Base-by-base conservation (phyloP, 1,284 basidiomycete species). In the Trichosporon coremiiforme region DNA sequence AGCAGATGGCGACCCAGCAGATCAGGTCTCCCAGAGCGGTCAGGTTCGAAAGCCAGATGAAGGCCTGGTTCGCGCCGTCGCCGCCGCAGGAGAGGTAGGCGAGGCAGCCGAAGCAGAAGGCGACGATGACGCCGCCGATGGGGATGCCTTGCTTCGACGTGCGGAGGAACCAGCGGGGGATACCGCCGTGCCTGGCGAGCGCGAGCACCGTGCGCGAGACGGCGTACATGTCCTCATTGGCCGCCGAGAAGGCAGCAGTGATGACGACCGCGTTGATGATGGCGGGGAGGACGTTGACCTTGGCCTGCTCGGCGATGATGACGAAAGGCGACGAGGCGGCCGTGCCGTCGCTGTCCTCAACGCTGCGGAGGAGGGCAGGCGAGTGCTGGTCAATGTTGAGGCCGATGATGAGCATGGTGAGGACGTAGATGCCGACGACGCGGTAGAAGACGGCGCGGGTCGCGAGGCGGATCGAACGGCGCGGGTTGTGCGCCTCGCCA, bases 291-390 rank as follows among this genome's bases (percentile, higher is more conserved):
- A 85, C 86, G 73, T 88, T 88, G 82, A 94, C 94, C 36, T 91
- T 89, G 1, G 91, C 89, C 50, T 85, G 87, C 74, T 87, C 77
- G 70, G 79, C 79, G 68, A 79, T 91, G 74, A 94, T 91, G 70
- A 94, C 92, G 81, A 93, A 94, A 0, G 92, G 92, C 10, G 90
- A 92, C 3, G 87, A 87, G 4, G 88, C 87, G 63, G 91, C 92
- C 38, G 87, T 90, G n/a, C 45, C 62, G 31, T 62, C 57, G 13
- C 29, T 35, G 29, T 62, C 57, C 57, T 62, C 57, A 31, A 62
- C 57, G 17, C 29, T 80, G 0, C 82, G 76, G 36, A 87, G 79
- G 10, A 70, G 69, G 77, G 77, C 22, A 82, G 85, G 69, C 29
- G 74, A 85, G 86, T 64, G 20, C 63, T 70, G 69, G 20, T n/a